Percentiles rank a stretch among this genome's conserved stretches.
These are phyloP conservation scores for Daldinia loculata DNA, from an alignment of 495 filamentous ascomycete genomes.

Conservation along the genomic window DNA sequence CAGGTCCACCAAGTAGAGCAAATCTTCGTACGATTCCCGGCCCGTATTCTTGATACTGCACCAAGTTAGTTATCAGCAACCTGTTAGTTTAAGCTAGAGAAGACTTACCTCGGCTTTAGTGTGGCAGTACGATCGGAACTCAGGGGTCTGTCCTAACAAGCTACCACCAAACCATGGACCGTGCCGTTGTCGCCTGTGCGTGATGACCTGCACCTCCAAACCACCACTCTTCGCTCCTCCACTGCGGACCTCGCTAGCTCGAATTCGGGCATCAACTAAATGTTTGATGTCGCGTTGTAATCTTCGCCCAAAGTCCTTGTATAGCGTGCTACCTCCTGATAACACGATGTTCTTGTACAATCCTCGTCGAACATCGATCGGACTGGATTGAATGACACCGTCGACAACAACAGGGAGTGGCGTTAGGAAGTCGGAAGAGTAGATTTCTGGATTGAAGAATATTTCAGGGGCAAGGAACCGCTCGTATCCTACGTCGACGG, in stretches of 20 bases:
- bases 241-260: slow-evolving; percentile 78
- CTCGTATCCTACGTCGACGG: slow-evolving; percentile 95
- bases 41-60: slow-evolving; percentile 88
- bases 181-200: slow-evolving; percentile 95
- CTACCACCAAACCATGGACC: slow-evolving; percentile 98
- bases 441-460: slow-evolving; percentile 99
- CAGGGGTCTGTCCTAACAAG: slow-evolving; percentile 96
- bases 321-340: slow-evolving; percentile 94
- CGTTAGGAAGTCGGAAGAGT: slow-evolving; percentile 96
- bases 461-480: slow-evolving; percentile 98
- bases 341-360: slow-evolving; percentile 99
- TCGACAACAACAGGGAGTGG: slow-evolving; percentile 94
- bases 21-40: slow-evolving; percentile 96
- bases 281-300: slow-evolving; percentile 97
- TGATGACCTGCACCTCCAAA: slow-evolving; percentile 94
- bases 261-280: slow-evolving; percentile 75
- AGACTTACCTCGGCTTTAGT: slow-evolving; percentile 80
- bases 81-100: neutral
- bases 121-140: slow-evolving; percentile 98
- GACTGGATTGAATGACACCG: slow-evolving; percentile 94
- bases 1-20: slow-evolving; percentile 91
- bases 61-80: slow-evolving; percentile 27
- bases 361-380: slow-evolving; percentile 95
- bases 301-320: slow-evolving; percentile 95
- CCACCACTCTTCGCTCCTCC: slow-evolving; percentile 93